phyloP scores from a whole-genome alignment of 179 eudicot species.

The Gypsophila paniculata region DNA sequence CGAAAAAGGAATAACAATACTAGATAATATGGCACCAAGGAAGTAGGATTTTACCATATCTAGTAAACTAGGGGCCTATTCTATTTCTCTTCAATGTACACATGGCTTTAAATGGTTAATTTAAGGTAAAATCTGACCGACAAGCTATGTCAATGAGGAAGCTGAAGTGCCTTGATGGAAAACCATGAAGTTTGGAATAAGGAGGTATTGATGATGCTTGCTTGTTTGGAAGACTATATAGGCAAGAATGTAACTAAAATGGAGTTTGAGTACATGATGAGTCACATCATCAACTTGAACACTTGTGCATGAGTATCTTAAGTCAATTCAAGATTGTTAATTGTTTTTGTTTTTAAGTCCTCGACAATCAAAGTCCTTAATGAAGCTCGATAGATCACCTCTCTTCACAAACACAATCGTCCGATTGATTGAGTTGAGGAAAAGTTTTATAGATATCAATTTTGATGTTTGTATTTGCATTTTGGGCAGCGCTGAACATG shows the following conservation, averaged over 20 bases:
- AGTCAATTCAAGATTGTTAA: background rate
- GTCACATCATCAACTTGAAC: background rate
- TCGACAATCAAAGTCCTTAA: background rate
- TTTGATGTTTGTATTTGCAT: too few species aligned
- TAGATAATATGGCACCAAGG: background rate
- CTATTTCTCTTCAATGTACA: background rate
- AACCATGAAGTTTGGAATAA: background rate
- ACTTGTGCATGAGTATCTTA: background rate
- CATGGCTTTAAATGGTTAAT: background rate
- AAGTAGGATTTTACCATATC: background rate
- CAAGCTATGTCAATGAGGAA: background rate
- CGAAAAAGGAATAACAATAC: too few species aligned
- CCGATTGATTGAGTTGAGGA: too few species aligned
- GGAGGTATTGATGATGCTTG: background rate
- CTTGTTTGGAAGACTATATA: background rate
- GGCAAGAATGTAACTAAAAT: too few species aligned
- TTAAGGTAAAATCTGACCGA: background rate
- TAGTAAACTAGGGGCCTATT: background rate
- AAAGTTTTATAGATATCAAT: too few species aligned
- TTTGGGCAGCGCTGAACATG: too few species aligned
- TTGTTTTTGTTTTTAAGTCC: background rate
- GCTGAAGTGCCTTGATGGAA: background rate
- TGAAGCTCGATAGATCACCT: too few species aligned
- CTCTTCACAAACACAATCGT: too few species aligned
- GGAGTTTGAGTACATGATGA: background rate